Evolutionary conservation across 495 filamentous ascomycete species (phyloP), one percentile per base, ranked within the genome.

Genomic region (Lasiosphaeria miniovina): DNA sequence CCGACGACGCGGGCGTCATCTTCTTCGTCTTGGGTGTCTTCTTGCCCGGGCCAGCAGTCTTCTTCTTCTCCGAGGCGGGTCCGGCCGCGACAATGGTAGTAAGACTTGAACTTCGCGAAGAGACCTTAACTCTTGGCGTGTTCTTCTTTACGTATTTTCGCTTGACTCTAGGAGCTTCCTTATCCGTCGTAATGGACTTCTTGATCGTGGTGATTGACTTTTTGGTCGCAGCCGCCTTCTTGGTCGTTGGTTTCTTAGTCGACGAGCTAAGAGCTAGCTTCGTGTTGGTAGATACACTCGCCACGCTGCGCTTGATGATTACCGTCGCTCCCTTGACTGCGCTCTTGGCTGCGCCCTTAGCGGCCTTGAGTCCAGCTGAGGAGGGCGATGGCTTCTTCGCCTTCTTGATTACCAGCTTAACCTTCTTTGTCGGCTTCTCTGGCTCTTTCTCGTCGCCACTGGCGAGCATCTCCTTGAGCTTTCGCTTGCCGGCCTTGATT

Each of bases 261-360:
- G 52, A 34, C 15, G 32, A 7, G 14, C 36, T 15, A 6, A 67
- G 58, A 24, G 62, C 63, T 3, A 65, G 57, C 52, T 74, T 76
- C 8, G 71, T 61, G 36, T 62, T 72, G 10, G 74, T 64, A 12
- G 76, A 77, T 14, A 76, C 71, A 35, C 57, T 72, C 36, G 75
- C 73, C 38, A 72, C 68, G 53, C 65, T 70, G 48, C 68, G 67
- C 67, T 75, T 75, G 58, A 75, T 66, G 48, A 64, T 68, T 4
- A 68, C 64, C 4, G 67, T 61, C 4, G 68, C 71, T 15, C 65
- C 67, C 63, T 68, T 70, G 14, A 56, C 62, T 3, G 68, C 54
- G 7, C 65, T 66, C 63, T 66, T 70, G 14, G 59, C 62, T 3
- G 68, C 54, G 4, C 55, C 55, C 49, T 67, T 69, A 11, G 66